Base-by-base conservation (phyloP, 2,329 filamentous ascomycete genomes). In the Dichotomopilus funicola region DNA sequence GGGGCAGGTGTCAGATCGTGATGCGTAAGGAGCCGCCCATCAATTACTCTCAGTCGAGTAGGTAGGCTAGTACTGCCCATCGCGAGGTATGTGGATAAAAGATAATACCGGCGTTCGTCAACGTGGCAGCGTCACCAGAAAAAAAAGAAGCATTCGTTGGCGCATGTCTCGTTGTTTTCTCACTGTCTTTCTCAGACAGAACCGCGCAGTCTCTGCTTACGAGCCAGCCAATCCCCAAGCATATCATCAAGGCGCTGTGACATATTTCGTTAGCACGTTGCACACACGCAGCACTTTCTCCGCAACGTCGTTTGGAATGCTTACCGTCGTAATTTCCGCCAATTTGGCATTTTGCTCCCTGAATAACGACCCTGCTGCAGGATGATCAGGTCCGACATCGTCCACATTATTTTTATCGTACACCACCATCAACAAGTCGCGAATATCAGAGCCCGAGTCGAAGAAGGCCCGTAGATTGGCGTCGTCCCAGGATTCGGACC, bases 391-490 rank as follows among this genome's bases (percentile, higher is more conserved):
- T 1, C 87, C 83, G 6, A 87, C 88, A 13, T 90, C 88, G 43
- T 84, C 80, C 12, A 95, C 85, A 57, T 91, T 88, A 11, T 85
- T 88, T 69, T 91, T 96, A 72, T 97, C 91, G 67, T 96, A 91
- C 34, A 99, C 90, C 58, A 99, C 88, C 40, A 91, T 81, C 51
- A 97, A 79, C 68, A 97, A 81, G 68, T 99, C 92, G 50, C 89
- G 83, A 62, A 99, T 90, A 60, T 96, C 90, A 37, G 86, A 85
- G 58, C 89, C 85, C 63, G 94, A 90, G 62, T 97, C 92, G 65
- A 97, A 87, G 72, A 96, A 99, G 11, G 88, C 86, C 57, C 90
- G 84, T 34, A 99, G 80, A 64, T 85, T 89, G 54, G 84, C 79
- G 70, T 97, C 92, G 59, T 90, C 92, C 94, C 94, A 99, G 0